Evolutionary conservation across 108 stramenopile species (phyloP).

Genomic region (Nitzschia putrida): DNA sequence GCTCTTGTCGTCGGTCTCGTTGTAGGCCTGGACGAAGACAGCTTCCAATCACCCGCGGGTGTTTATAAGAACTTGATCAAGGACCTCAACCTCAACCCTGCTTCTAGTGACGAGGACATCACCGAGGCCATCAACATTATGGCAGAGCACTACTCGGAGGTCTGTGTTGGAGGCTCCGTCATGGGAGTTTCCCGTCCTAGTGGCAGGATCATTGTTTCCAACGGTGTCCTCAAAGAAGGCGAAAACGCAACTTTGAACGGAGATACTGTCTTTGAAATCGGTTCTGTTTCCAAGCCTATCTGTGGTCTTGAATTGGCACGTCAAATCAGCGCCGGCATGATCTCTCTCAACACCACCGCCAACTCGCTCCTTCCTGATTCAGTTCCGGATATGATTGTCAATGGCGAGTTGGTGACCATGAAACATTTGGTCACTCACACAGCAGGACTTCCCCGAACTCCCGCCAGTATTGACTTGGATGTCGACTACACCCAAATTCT

Average conservation of each 20-base stretch:
- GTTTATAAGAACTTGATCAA: background rate
- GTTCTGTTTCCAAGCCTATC: background rate
- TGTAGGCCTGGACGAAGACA: no score
- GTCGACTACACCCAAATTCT: background rate
- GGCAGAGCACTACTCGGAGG: background rate
- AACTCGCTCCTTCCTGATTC: background rate
- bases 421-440: background rate
- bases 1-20: no score
- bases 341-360: background rate
- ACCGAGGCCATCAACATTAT: background rate
- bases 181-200: conserved; percentile 3
- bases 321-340: background rate
- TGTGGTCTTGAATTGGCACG: background rate
- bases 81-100: background rate
- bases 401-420: background rate
- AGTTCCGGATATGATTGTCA: background rate
- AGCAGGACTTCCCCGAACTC: background rate
- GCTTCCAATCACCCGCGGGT: no score
- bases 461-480: background rate
- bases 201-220: background rate
- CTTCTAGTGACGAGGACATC: background rate
- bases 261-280: background rate
- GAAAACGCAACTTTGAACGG: background rate
- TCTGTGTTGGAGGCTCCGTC: background rate
- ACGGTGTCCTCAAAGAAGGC: conserved; percentile 1